phyloP scores from a whole-genome alignment of 306 rosid species.

The Oxytropis ochrocephala region DNA sequence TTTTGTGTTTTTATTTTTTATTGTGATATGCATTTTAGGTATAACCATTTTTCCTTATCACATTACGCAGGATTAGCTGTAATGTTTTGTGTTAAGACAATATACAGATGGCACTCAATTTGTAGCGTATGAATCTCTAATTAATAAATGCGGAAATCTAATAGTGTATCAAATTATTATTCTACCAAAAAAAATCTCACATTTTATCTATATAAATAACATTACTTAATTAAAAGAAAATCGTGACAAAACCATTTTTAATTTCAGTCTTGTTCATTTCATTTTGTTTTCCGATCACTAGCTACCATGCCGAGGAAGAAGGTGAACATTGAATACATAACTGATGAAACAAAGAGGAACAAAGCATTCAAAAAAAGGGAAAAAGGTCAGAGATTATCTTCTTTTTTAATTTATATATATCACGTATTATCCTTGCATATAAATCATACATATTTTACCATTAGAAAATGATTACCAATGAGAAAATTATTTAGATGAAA shows the following conservation, averaged over 20 bases:
- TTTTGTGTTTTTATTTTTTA: too few relatives aligned
- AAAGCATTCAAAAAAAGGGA: conserved; percentile 14
- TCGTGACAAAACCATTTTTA: background rate
- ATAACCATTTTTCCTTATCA: too few relatives aligned
- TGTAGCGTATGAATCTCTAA: too few relatives aligned
- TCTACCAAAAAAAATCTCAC: too few relatives aligned
- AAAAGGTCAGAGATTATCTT: background rate
- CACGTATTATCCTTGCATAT: too few relatives aligned
- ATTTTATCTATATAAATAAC: background rate
- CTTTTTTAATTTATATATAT: background rate
- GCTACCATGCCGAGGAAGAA: conserved; percentile 19
- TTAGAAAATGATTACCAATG: background rate
- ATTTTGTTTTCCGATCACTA: background rate
- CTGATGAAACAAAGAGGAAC: conserved; percentile 2
- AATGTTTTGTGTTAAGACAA: too few relatives aligned
- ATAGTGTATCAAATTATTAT: background rate
- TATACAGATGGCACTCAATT: too few relatives aligned
- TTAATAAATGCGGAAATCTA: too few relatives aligned
- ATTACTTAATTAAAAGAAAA: background rate
- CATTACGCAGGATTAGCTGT: too few relatives aligned
- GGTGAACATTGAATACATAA: background rate
- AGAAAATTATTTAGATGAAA: too few relatives aligned
- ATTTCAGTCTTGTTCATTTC: background rate
- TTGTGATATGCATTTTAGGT: too few relatives aligned
- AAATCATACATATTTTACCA: too few relatives aligned